Evolutionary conservation across 768 basidiomycete species (phyloP).

Genomic region (Butyriboletus loyo): DNA sequence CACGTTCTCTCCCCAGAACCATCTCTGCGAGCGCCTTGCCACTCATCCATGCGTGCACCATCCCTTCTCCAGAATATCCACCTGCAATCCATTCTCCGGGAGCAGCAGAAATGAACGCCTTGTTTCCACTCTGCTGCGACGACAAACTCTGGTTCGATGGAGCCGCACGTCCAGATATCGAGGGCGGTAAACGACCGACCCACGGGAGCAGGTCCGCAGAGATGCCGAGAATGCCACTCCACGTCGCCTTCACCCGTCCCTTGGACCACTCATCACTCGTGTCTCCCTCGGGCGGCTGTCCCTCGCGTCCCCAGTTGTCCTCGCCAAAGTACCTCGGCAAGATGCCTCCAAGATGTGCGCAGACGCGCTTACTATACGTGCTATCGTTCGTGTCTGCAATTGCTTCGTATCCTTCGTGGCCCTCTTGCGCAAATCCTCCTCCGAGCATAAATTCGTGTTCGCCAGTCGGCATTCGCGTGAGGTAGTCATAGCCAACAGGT

Average conservation of each 20-base stretch:
- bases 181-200: constrained; percentile 62
- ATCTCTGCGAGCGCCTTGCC: constrained; percentile 59
- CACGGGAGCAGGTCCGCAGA: constrained; percentile 64
- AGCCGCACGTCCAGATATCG: constrained; percentile 42
- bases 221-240: constrained; percentile 65
- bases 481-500: constrained; percentile 53
- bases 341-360: constrained; percentile 41
- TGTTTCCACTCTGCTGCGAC: not conserved
- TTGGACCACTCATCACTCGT: constrained; percentile 29
- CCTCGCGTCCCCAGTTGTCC: constrained; percentile 40
- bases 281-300: constrained; percentile 15
- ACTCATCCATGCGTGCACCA: constrained; percentile 69
- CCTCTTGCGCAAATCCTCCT: constrained; percentile 45
- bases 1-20: constrained; percentile 43
- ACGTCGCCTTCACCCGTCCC: constrained; percentile 51
- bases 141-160: constrained; percentile 9
- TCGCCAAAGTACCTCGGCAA: constrained; percentile 54
- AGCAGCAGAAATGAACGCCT: constrained; percentile 16
- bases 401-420: constrained; percentile 31
- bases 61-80: constrained; percentile 71
- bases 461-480: constrained; percentile 54
- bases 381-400: constrained; percentile 41
- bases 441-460: constrained; percentile 61
- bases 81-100: constrained; percentile 73
- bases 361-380: constrained; percentile 26